phyloP scores from a whole-genome alignment of 2,329 filamentous ascomycete species.

The Talaromyces sp. region DNA sequence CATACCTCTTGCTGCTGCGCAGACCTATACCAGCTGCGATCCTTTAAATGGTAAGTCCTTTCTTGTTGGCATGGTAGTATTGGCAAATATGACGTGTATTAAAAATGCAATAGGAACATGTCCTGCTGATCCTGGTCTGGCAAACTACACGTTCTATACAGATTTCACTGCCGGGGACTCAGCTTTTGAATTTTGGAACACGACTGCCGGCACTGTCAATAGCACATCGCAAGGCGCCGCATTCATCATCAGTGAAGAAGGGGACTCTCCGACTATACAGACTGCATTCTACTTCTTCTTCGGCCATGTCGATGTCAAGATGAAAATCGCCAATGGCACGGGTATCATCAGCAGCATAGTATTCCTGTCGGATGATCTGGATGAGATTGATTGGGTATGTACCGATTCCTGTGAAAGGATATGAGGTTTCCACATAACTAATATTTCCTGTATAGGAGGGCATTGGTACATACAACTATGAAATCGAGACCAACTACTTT shows the following conservation, averaged over 20 bases:
- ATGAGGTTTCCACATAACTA: neutral
- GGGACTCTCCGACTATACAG: slow-evolving; percentile 79
- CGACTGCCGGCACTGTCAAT: slow-evolving; percentile 62
- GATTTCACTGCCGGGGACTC: slow-evolving; percentile 50
- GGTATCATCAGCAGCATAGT: slow-evolving; percentile 93
- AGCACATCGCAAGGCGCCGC: slow-evolving; percentile 69
- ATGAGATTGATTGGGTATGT: slow-evolving; percentile 96
- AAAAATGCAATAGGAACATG: slow-evolving; percentile 44
- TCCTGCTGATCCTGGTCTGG: slow-evolving; percentile 67
- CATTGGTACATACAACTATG: slow-evolving; percentile 33
- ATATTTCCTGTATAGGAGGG: slow-evolving; percentile 29
- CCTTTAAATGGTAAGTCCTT: slow-evolving; percentile 44
- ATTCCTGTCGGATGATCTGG: slow-evolving; percentile 81
- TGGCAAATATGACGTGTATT: neutral
- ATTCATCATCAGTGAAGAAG: slow-evolving; percentile 72
- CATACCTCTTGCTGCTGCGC: slow-evolving; percentile 49
- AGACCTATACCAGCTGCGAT: slow-evolving; percentile 74
- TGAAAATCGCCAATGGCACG: slow-evolving; percentile 82
- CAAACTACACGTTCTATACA: slow-evolving; percentile 32
- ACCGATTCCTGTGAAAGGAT: neutral
- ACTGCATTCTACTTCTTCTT: slow-evolving; percentile 99
- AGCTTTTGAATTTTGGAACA: slow-evolving; percentile 54
- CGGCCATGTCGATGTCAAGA: slow-evolving; percentile 76
- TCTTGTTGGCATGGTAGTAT: neutral
- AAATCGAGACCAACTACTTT: slow-evolving; percentile 85